Percentiles rank a stretch among this genome's conserved stretches.
phyloP scores from a whole-genome alignment of 495 filamentous ascomycete genomes.

The Astrocystis sublimbata region DNA sequence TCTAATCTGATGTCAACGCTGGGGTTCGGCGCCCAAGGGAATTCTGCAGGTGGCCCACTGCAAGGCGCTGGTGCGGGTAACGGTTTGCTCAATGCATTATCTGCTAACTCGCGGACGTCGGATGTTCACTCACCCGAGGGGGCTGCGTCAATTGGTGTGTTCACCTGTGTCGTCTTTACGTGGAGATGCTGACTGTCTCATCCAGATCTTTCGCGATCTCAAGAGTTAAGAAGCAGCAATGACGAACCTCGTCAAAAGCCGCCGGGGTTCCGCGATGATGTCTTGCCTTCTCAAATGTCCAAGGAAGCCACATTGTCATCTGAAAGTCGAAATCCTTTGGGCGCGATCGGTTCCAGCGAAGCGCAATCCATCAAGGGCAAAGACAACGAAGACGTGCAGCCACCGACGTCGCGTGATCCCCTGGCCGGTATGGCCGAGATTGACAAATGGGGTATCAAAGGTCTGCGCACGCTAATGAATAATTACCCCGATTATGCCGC shows the following conservation, averaged over 20 bases:
- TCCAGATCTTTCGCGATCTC: slow-evolving; percentile 36
- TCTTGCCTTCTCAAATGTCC: slow-evolving; percentile 34
- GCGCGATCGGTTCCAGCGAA: slow-evolving; percentile 47
- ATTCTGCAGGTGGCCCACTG: slow-evolving; percentile 31
- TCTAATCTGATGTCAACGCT: slow-evolving; percentile 64
- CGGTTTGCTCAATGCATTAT: slow-evolving; percentile 59
- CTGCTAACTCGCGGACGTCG: slow-evolving; percentile 47
- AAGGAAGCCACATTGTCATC: slow-evolving; percentile 32
- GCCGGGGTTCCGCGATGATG: slow-evolving; percentile 44
- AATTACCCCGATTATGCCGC: slow-evolving; percentile 74
- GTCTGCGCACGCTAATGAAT: slow-evolving; percentile 75
- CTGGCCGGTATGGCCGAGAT: slow-evolving; percentile 74
- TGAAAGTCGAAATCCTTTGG: slow-evolving; percentile 42
- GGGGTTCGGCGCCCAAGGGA: slow-evolving; percentile 56
- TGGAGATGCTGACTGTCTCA: slow-evolving; percentile 10
- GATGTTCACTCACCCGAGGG: slow-evolving; percentile 45
- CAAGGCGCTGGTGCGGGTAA: slow-evolving; percentile 46
- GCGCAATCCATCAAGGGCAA: slow-evolving; percentile 42
- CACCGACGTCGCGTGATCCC: slow-evolving; percentile 52
- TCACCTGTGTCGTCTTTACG: background rate
- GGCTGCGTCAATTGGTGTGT: slow-evolving; percentile 28
- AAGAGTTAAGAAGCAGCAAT: slow-evolving; percentile 43
- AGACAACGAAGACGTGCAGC: slow-evolving; percentile 40
- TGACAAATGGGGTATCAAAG: slow-evolving; percentile 80
- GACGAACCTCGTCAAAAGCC: slow-evolving; percentile 47